These are phyloP conservation scores for Myxozyma melibiosi DNA, from an alignment of 805 yeast species.

Conservation along the genomic window DNA sequence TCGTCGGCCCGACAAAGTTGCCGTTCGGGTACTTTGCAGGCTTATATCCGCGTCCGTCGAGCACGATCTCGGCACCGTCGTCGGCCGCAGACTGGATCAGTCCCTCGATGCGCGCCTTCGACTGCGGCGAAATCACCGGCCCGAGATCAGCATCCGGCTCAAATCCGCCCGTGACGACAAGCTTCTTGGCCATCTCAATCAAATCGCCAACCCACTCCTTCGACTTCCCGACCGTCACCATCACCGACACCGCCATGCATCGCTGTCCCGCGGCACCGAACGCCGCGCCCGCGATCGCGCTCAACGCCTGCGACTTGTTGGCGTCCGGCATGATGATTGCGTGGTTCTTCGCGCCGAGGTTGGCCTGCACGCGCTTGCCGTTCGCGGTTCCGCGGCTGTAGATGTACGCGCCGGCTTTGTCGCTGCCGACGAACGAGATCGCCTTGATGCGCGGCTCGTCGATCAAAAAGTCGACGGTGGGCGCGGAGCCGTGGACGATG, in stretches of 20 bases:
- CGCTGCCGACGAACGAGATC: conserved; percentile 77
- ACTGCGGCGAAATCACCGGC: conserved; percentile 67
- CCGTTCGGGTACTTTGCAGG: conserved; percentile 58
- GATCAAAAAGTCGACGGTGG: conserved; percentile 67
- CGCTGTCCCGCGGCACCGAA: conserved; percentile 87
- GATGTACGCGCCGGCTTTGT: conserved; percentile 75
- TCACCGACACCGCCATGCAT: conserved; percentile 75
- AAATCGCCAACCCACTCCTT: conserved; percentile 65
- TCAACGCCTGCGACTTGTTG: conserved; percentile 61
- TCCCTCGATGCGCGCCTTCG: conserved; percentile 56
- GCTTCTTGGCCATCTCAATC: conserved; percentile 56
- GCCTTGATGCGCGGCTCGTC: conserved; percentile 78
- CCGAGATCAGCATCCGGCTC: conserved; percentile 65
- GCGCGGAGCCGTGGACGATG: conserved; percentile 65
- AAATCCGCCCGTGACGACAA: conserved; percentile 68
- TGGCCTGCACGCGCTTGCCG: conserved; percentile 77
- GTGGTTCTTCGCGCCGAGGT: conserved; percentile 79
- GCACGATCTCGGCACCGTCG: conserved; percentile 62
- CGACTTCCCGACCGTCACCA: conserved; percentile 70
- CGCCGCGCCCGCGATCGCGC: conserved; percentile 72
- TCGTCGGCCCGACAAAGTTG: conserved; percentile 73
- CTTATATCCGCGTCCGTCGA: conserved; percentile 62
- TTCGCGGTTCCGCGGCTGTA: conserved; percentile 63
- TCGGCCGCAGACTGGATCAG: conserved; percentile 61
- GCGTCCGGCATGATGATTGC: conserved; percentile 74